phyloP scores from a whole-genome alignment of 2,329 filamentous ascomycete species.

The Mariannaea sp. region DNA sequence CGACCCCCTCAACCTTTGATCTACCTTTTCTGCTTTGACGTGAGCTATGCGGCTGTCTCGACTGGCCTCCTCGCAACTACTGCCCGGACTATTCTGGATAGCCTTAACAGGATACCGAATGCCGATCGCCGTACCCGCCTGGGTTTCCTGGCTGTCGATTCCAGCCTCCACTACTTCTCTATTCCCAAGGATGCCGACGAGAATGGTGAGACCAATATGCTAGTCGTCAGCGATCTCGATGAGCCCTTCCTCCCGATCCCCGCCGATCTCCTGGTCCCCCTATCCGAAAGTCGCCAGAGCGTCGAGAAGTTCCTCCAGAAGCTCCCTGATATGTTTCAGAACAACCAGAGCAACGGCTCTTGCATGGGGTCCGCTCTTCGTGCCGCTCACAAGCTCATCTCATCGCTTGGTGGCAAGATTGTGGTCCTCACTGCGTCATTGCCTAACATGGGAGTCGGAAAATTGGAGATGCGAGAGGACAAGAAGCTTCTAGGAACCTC shows the following conservation, averaged over 20 bases:
- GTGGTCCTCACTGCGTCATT: constrained; percentile 88
- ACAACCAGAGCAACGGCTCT: constrained; percentile 86
- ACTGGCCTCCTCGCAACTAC: constrained; percentile 90
- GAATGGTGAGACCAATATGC: constrained; percentile 83
- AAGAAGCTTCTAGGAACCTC: constrained; percentile 94
- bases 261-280: constrained; percentile 84
- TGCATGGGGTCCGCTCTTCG: constrained; percentile 93
- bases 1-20: constrained; percentile 93
- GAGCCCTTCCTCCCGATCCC: constrained; percentile 97
- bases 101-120: constrained; percentile 96
- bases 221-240: constrained; percentile 92
- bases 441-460: constrained; percentile 87
- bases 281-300: constrained; percentile 86
- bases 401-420: constrained; percentile 92
- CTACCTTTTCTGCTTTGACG: constrained; percentile 94
- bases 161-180: constrained; percentile 93
- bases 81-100: constrained; percentile 92
- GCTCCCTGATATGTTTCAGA: constrained; percentile 95
- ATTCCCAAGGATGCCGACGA: constrained; percentile 89
- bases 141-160: constrained; percentile 94
- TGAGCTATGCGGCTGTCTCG: constrained; percentile 87
- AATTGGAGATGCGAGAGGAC: constrained; percentile 91
- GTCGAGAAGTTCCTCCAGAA: constrained; percentile 90
- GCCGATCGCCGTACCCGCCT: constrained; percentile 89
- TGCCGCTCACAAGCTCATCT: constrained; percentile 94